These are phyloP conservation scores for Trichoderma gamsii DNA, from an alignment of 495 filamentous ascomycete species.

Conservation along the genomic window DNA sequence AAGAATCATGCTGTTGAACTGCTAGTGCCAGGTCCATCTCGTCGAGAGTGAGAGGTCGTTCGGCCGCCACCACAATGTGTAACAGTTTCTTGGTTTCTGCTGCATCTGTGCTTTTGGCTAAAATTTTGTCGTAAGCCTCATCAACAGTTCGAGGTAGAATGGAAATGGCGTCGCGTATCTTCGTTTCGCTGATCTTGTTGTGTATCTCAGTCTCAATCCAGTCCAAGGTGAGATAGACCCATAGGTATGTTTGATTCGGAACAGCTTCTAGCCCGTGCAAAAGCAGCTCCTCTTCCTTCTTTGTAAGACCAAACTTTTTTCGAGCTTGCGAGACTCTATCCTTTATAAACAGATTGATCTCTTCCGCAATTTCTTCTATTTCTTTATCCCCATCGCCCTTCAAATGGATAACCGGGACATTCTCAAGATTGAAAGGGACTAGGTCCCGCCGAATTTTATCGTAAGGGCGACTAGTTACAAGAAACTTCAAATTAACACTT, in stretches of 20 bases:
- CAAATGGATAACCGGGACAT: slow-evolving; percentile 21
- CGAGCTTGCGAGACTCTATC: slow-evolving; percentile 7
- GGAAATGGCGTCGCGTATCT: slow-evolving; percentile 15
- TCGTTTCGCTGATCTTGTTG: slow-evolving; percentile 19
- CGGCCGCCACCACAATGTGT: slow-evolving; percentile 21
- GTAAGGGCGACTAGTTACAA: slow-evolving; percentile 36
- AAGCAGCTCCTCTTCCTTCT: neutral
- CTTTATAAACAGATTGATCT: slow-evolving; percentile 13
- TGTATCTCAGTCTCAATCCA: slow-evolving; percentile 6
- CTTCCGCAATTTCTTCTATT: slow-evolving; percentile 20
- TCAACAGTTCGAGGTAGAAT: slow-evolving; percentile 20
- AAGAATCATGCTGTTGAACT: neutral
- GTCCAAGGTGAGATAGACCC: slow-evolving; percentile 21
- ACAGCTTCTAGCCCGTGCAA: slow-evolving; percentile 9
- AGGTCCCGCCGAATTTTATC: neutral
- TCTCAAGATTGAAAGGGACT: slow-evolving; percentile 24
- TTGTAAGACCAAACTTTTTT: neutral
- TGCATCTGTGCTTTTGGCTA: slow-evolving; percentile 16
- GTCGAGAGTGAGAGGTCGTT: slow-evolving; percentile 18
- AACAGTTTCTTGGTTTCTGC: slow-evolving; percentile 18
- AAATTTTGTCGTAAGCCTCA: slow-evolving; percentile 26
- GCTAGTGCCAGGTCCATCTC: slow-evolving; percentile 21
- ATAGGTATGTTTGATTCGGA: slow-evolving; percentile 22
- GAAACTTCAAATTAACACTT: neutral
- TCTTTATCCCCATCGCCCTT: slow-evolving; percentile 28